A percentile compares a stretch with the other conserved stretches of the same genome.
Evolutionary conservation across 345 rosid genomes (phyloP).

Genomic region (Pistacia vera): DNA sequence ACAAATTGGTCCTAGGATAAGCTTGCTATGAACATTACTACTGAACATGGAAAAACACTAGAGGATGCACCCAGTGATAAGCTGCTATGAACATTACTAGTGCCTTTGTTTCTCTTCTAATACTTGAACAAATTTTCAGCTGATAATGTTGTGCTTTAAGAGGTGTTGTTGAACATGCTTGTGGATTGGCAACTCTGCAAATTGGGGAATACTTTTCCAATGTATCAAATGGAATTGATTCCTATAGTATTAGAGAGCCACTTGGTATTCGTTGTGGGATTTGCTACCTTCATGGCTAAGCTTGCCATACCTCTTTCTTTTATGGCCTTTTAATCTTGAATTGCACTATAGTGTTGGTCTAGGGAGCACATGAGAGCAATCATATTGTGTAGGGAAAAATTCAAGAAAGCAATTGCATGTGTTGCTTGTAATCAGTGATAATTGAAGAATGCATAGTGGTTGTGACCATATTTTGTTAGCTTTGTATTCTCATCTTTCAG

Average conservation of each 20-base stretch:
- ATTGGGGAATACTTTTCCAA: slow-evolving; percentile 50
- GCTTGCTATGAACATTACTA: slow-evolving; percentile 54
- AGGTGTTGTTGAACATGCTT: slow-evolving; percentile 48
- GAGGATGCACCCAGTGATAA: slow-evolving; percentile 50
- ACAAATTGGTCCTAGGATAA: slow-evolving; percentile 45
- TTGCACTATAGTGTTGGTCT: not conserved
- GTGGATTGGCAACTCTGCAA: slow-evolving; percentile 52
- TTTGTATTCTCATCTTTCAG: not conserved
- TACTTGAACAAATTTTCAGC: slow-evolving; percentile 4
- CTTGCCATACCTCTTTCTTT: slow-evolving; percentile 2
- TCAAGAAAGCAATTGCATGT: not conserved
- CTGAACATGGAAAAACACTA: slow-evolving; percentile 60
- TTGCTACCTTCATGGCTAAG: slow-evolving; percentile 56
- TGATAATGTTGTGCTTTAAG: slow-evolving; percentile 14
- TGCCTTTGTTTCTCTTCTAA: slow-evolving; percentile 17
- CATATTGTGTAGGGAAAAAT: not conserved
- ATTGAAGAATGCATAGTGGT: not conserved
- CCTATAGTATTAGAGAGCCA: slow-evolving; percentile 51
- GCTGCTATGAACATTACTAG: slow-evolving; percentile 47
- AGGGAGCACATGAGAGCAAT: not conserved
- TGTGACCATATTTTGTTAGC: not conserved
- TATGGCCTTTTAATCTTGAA: not conserved
- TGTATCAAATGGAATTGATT: slow-evolving; percentile 44
- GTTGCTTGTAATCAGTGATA: not conserved
- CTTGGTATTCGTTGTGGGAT: slow-evolving; percentile 64